phyloP scores from a whole-genome alignment of 1,284 basidiomycete genomes.

The Ceratobasidium sp. region DNA sequence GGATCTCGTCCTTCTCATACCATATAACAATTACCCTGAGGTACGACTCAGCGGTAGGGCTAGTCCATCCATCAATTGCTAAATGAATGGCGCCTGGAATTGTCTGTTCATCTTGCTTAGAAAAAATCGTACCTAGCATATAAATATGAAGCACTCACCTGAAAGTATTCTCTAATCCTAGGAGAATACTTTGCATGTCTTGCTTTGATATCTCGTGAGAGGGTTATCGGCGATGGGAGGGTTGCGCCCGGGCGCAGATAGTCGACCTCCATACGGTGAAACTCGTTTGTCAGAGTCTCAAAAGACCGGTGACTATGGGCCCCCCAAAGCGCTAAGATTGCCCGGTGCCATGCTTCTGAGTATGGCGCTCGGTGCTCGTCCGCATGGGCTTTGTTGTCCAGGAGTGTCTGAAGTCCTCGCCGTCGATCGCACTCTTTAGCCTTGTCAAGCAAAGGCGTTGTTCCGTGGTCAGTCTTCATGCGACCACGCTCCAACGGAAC shows the following conservation, averaged over 20 bases:
- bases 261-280: slow-evolving; percentile 46
- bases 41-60: slow-evolving; percentile 46
- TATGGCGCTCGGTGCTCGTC: too few species aligned
- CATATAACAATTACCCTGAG: slow-evolving; percentile 49
- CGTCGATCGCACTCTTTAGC: not conserved
- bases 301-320: slow-evolving; percentile 42
- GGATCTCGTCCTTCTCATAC: slow-evolving; percentile 45
- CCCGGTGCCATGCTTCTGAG: not conserved
- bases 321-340: slow-evolving; percentile 11
- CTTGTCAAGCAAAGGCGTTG: not conserved
- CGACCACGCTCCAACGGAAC: not conserved
- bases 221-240: slow-evolving; percentile 45
- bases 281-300: slow-evolving; percentile 44
- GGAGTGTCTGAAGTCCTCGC: too few species aligned
- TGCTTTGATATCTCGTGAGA: slow-evolving; percentile 45
- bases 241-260: slow-evolving; percentile 46
- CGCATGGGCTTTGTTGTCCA: too few species aligned
- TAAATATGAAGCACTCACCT: slow-evolving; percentile 41
- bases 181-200: slow-evolving; percentile 44
- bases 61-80: slow-evolving; percentile 49
- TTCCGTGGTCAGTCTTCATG: not conserved
- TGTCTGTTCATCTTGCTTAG: slow-evolving; percentile 38
- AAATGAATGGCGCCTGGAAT: slow-evolving; percentile 45
- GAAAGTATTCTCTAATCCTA: slow-evolving; percentile 45
- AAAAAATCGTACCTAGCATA: not conserved